Percentiles rank a stretch among this genome's conserved stretches.
Evolutionary conservation across 257 asterid genomes (phyloP).

Genomic region (Thymus quinquecostatus): DNA sequence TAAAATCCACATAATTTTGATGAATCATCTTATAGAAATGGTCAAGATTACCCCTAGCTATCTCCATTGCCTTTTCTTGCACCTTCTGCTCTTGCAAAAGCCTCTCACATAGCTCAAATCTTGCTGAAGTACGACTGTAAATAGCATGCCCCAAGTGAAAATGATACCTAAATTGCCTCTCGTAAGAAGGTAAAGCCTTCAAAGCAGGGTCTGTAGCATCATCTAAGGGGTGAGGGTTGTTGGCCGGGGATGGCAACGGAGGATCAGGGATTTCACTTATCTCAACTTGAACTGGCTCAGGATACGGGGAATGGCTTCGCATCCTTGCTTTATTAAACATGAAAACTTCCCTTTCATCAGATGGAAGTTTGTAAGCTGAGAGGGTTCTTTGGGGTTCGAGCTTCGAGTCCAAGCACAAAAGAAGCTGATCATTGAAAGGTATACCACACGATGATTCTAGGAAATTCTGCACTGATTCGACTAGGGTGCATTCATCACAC

Average conservation of each 20-base stretch:
- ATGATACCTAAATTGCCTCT: conserved; percentile 80
- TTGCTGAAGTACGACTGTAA: conserved; percentile 59
- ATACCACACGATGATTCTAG: conserved; percentile 65
- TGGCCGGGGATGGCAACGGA: conserved; percentile 47
- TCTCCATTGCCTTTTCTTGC: conserved; percentile 81
- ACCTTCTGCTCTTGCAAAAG: conserved; percentile 70
- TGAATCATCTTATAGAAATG: conserved; percentile 64
- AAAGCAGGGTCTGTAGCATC: conserved; percentile 84
- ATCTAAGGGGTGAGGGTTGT: conserved; percentile 68
- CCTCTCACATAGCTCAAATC: conserved; percentile 56
- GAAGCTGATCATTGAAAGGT: conserved; percentile 74
- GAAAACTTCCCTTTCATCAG: conserved; percentile 71
- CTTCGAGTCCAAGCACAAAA: conserved; percentile 72
- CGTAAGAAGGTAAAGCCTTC: conserved; percentile 82
- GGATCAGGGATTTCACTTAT: conserved; percentile 62
- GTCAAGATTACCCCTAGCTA: conserved; percentile 73
- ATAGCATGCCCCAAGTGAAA: conserved; percentile 67
- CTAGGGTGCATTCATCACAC: conserved; percentile 63
- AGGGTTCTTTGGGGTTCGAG: conserved; percentile 65
- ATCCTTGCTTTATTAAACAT: conserved; percentile 76
- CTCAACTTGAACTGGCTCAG: conserved; percentile 60
- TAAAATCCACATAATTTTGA: conserved; percentile 65
- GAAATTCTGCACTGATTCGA: conserved; percentile 65
- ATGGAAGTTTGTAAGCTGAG: conserved; percentile 74
- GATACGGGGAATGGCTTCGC: conserved; percentile 67